Evolutionary conservation across 139 green algal genomes (phyloP), one percentile per base, ranked within the genome.

Genomic region (Chlorella sp.): DNA sequence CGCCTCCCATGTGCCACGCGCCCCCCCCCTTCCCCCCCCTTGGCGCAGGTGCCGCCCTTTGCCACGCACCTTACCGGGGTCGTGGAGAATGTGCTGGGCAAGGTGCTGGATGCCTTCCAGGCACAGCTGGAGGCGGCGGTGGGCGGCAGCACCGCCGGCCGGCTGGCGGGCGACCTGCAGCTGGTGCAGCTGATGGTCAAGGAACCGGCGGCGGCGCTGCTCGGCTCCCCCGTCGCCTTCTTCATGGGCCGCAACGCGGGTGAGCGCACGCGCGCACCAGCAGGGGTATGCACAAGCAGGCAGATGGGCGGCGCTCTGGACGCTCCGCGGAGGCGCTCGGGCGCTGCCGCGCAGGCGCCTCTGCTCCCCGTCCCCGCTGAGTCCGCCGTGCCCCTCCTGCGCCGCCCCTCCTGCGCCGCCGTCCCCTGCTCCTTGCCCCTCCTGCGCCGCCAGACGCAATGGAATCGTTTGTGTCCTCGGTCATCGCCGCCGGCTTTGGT

Each of bases 31-130:
- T n/a, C n/a, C n/a, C n/a, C n/a, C n/a, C n/a, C n/a, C n/a, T n/a
- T n/a, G n/a, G n/a, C n/a, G n/a, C n/a, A n/a, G n/a, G 70, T 72
- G 27, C 71, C 77, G 33, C 50, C 61, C 6, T 79, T 83, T 41
- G 70, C 77, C 29, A 67, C 77, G 31, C 59, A 83, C 46, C 46
- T 83, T 19, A 74, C 68, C n/a, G 90, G 90, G 9, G 73, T 93
- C 11, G 75, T 89, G 45, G 88, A 93, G 68, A 87, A 88, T 42
- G 73, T 92, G 9, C 67, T 94, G 66, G 87, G 85, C 3, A 80
- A 77, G 25, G 70, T 90, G 36, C 67, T 92, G 77, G 87, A 94
- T 6, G 85, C 83, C 0, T 89, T 90, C 41, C 58, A 82, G 40
- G 41, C 53, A 2, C 56, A 65, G 11, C 40, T 83, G 27, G 33